Base-by-base conservation (phyloP, 1,284 basidiomycete species). In the Leccinum angustisporum region DNA sequence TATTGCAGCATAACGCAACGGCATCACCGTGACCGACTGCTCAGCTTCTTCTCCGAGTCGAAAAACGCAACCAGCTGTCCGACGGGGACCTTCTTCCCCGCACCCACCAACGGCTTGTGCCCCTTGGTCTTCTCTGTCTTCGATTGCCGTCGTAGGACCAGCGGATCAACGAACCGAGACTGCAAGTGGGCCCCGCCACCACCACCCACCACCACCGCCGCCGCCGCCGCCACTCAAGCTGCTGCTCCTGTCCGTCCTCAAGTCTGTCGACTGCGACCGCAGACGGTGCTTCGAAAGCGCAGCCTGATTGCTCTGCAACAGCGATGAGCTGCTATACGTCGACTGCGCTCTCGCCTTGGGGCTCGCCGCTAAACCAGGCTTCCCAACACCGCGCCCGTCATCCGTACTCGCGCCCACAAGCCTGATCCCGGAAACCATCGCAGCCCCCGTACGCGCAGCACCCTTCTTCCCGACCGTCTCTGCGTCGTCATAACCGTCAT, bases 1-100 rank as follows among this genome's bases (percentile, higher is more conserved):
- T 36, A 31, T n/a, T 4, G 31, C 54, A 46, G 30, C n/a, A 5
- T 16, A 2, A 25, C 46, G 36, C 33, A 53, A 25, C 10, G 9
- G 13, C 16, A 25, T 66, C 53, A 54, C 58, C 40, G 54, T 66
- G 51, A 54, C 58, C 40, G 54, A 43, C 65, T 65, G 70, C 62
- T 25, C 46, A 48, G 18, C 46, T 25, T 71, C 76, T 77, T 83
- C 59, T 88, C 88, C 64, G 83, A 81, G 72, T 92, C 89, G 66
- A 93, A 93, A 75, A 89, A 93, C 21, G 89, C 89, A n/a, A 92
- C 89, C 54, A 93, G 76, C 69, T 91, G 83, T 16, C 85, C 87
- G 54, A 92, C 82, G 3, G 88, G 85, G 13, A 90, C 83, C 76
- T 91, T 91, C 65, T 80, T 86, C 2, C 72, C 72, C 2, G 67